Conservation (phyloP, 345 rosid genomes). For the Syzygium aromaticum region DNA sequence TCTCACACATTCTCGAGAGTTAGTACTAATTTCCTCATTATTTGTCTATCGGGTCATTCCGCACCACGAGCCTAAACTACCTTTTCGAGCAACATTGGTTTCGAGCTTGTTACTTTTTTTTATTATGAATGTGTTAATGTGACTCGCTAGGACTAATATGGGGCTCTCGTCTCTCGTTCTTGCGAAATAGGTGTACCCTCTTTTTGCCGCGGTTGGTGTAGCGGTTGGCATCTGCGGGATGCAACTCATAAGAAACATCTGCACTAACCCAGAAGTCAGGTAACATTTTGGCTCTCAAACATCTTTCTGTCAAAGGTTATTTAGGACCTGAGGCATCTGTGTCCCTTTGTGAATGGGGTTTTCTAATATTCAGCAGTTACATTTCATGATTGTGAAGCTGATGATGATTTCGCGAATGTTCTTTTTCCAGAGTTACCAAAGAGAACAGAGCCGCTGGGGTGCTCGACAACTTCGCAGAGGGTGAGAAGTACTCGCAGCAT, state of each 20-base stretch:
- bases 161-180: background rate
- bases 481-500: constrained; percentile 49
- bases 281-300: background rate
- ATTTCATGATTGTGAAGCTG: background rate
- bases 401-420: background rate
- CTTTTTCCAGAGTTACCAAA: constrained; percentile 26
- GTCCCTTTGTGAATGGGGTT: accelerated
- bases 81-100: background rate
- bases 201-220: constrained; percentile 41
- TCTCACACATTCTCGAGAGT: background rate
- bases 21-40: background rate
- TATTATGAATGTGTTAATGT: background rate
- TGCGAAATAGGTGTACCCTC: constrained; percentile 37
- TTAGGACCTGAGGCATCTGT: background rate
- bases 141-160: background rate
- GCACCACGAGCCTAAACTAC: background rate
- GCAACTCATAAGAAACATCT: constrained; percentile 47
- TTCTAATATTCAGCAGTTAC: background rate
- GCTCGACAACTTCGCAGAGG: constrained; percentile 46
- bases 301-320: background rate
- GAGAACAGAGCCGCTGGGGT: constrained; percentile 51
- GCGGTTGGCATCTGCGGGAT: constrained; percentile 52
- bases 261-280: constrained; percentile 59
- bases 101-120: background rate
- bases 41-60: background rate